Conservation (phyloP, 495 filamentous ascomycete genomes). For the Baudoinia panamericana region DNA sequence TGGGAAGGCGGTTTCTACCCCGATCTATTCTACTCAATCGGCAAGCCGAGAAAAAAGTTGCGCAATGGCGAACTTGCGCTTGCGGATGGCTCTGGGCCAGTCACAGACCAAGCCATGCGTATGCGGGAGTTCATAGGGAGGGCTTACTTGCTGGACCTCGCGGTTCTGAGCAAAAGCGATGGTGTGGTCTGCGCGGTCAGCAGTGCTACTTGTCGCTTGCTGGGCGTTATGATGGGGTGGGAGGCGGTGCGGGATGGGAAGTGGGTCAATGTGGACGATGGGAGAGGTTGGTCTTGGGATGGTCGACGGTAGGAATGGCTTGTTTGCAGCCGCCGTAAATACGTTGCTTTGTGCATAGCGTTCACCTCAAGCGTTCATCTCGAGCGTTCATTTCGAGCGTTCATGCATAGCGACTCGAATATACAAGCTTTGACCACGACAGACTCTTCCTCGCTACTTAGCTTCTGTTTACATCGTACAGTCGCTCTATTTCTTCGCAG, state of each 20-base stretch:
- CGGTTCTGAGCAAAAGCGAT: conserved; percentile 51
- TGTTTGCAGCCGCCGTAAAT: too few relatives aligned
- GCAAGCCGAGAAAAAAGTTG: conserved; percentile 22
- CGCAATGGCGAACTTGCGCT: neutral
- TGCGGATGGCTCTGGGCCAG: conserved; percentile 8
- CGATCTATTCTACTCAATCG: conserved; percentile 55
- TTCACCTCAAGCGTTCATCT: too few relatives aligned
- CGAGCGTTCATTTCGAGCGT: too few relatives aligned
- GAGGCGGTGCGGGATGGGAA: conserved; percentile 42
- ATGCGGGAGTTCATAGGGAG: conserved; percentile 52
- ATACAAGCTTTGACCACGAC: too few relatives aligned
- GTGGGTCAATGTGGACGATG: conserved; percentile 67
- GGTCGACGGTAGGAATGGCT: conserved; percentile 1
- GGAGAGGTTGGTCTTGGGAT: conserved; percentile 20
- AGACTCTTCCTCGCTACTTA: too few relatives aligned
- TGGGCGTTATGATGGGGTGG: conserved; percentile 75
- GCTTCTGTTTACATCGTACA: too few relatives aligned
- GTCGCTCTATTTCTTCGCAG: too few relatives aligned
- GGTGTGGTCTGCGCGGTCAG: conserved; percentile 54
- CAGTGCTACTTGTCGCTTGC: conserved; percentile 48
- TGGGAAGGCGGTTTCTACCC: conserved; percentile 68
- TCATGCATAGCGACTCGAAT: too few relatives aligned
- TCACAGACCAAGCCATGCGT: conserved; percentile 40
- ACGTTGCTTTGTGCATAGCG: too few relatives aligned
- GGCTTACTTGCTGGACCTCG: conserved; percentile 59